Percentiles rank a stretch among this genome's conserved stretches.
These are phyloP conservation scores for Teunomyces pallodes DNA, from an alignment of 805 yeast species.

Conservation along the genomic window DNA sequence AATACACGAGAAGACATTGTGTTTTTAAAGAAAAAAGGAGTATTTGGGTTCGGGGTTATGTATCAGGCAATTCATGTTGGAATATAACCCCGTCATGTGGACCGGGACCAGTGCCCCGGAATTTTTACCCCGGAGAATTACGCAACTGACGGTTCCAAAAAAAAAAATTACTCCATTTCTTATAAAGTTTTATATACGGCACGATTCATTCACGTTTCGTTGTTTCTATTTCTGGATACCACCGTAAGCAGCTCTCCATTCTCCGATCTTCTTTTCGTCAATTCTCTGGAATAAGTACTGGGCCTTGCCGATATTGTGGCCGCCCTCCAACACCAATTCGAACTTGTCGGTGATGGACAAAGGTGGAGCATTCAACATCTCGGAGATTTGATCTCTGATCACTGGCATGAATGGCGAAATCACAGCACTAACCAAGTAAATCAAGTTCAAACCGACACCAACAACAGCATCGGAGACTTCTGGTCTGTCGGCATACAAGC, in stretches of 20 bases:
- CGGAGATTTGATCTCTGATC: slow-evolving; percentile 63
- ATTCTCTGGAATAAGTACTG: slow-evolving; percentile 90
- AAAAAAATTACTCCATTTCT: not conserved
- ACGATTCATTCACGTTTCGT: too few species aligned
- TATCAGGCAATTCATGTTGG: not conserved
- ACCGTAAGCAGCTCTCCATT: slow-evolving; percentile 84
- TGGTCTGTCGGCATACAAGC: slow-evolving; percentile 71
- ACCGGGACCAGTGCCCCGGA: too few species aligned
- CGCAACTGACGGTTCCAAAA: not conserved
- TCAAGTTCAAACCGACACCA: slow-evolving; percentile 84
- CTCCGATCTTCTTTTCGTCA: slow-evolving; percentile 82
- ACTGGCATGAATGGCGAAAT: slow-evolving; percentile 90
- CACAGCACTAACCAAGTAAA: slow-evolving; percentile 80
- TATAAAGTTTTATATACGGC: not conserved
- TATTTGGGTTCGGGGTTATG: not conserved
- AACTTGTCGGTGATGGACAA: slow-evolving; percentile 76
- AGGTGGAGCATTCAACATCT: slow-evolving; percentile 80
- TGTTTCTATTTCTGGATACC: slow-evolving; percentile 52
- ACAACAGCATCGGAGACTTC: slow-evolving; percentile 87
- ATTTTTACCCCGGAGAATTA: not conserved
- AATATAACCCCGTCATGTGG: not conserved
- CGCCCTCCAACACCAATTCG: slow-evolving; percentile 63
- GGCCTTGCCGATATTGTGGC: slow-evolving; percentile 88
- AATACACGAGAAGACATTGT: slow-evolving; percentile 3
- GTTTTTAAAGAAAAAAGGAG: slow-evolving; percentile 4